These are phyloP conservation scores for Russula vinacea DNA, from an alignment of 768 basidiomycete genomes.

Conservation along the genomic window DNA sequence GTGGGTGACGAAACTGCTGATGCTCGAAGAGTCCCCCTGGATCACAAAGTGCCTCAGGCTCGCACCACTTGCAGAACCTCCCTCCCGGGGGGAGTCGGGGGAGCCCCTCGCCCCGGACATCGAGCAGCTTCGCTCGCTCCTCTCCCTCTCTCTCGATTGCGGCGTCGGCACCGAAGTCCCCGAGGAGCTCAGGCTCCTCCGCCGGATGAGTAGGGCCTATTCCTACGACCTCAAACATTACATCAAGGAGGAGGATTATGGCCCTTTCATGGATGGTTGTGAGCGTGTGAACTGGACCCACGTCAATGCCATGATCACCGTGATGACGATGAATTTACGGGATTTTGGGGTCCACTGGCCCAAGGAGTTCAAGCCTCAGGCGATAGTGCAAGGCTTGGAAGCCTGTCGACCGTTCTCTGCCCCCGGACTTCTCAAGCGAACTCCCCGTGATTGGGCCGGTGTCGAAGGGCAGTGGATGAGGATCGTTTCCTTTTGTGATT, in stretches of 20 bases:
- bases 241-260: slow-evolving; percentile 49
- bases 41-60: slow-evolving; percentile 37
- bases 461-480: slow-evolving; percentile 73
- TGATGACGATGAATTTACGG: slow-evolving; percentile 50
- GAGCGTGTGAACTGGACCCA: slow-evolving; percentile 60
- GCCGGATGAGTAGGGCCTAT: slow-evolving; percentile 50
- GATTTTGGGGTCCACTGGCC: slow-evolving; percentile 36
- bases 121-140: slow-evolving; percentile 45
- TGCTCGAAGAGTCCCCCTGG: slow-evolving; percentile 11
- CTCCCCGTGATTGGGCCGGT: slow-evolving; percentile 63
- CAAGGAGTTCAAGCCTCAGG: slow-evolving; percentile 17
- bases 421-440: slow-evolving; percentile 39
- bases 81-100: slow-evolving; percentile 38
- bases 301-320: slow-evolving; percentile 55
- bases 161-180: slow-evolving; percentile 31
- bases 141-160: slow-evolving; percentile 45
- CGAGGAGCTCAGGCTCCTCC: slow-evolving; percentile 36
- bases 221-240: slow-evolving; percentile 69
- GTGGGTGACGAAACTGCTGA: slow-evolving; percentile 6
- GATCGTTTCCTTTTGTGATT: slow-evolving; percentile 77
- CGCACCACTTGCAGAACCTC: slow-evolving; percentile 35
- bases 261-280: slow-evolving; percentile 47
- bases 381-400: slow-evolving; percentile 41
- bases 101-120: slow-evolving; percentile 38
- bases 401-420: slow-evolving; percentile 55